Conservation (phyloP, 805 yeast genomes). For the Schwanniomyces pseudopolymorphus region DNA sequence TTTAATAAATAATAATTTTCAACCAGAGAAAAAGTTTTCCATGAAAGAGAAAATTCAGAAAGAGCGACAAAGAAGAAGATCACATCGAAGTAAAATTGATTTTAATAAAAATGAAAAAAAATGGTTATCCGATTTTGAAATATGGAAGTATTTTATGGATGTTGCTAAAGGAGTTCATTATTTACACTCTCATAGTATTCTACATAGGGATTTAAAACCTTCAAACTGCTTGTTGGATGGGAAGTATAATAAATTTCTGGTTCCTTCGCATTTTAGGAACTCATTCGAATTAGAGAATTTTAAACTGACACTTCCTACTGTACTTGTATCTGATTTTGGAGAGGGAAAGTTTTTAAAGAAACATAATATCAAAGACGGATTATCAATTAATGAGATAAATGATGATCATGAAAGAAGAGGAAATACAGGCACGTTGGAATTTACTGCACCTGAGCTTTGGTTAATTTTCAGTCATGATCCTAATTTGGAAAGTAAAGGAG, state of each 20-base stretch:
- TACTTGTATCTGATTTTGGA: conserved; percentile 85
- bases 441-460: conserved; percentile 82
- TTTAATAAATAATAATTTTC: conserved; percentile 32
- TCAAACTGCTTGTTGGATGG: conserved; percentile 72
- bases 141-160: conserved; percentile 67
- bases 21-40: conserved; percentile 19
- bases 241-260: conserved; percentile 15
- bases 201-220: conserved; percentile 90
- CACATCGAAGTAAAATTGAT: neutral
- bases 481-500: conserved; percentile 19
- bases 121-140: conserved; percentile 57
- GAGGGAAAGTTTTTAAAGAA: conserved; percentile 78
- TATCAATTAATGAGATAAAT: conserved; percentile 1
- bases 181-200: conserved; percentile 69
- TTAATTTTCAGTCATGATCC: conserved; percentile 22
- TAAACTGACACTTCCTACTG: conserved; percentile 51
- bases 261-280: neutral
- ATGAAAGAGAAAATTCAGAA: conserved; percentile 24
- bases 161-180: conserved; percentile 68
- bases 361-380: conserved; percentile 14
- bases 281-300: conserved; percentile 13
- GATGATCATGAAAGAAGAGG: conserved; percentile 62
- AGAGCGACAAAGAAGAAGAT: conserved; percentile 25
- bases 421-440: conserved; percentile 84
- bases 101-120: conserved; percentile 14